Percentiles rank a stretch among this genome's conserved stretches.
These are phyloP conservation scores for Suhomyces faveliae DNA, from an alignment of 805 yeast genomes.

Conservation along the genomic window DNA sequence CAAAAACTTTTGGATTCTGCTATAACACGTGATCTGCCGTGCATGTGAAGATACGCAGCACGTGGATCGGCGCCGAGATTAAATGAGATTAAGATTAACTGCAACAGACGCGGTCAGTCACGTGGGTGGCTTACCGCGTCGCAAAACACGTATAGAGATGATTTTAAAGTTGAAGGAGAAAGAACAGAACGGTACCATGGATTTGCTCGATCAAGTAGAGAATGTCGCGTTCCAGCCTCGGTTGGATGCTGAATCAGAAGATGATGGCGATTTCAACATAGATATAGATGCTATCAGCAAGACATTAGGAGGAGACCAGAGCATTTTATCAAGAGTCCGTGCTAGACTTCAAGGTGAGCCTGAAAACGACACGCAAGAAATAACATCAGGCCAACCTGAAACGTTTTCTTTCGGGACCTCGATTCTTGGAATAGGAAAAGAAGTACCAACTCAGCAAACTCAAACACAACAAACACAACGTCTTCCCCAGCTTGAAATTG, in stretches of 20 bases:
- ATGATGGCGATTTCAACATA: constrained; percentile 2
- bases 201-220: constrained; percentile 12
- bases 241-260: constrained; percentile 5
- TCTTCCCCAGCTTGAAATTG: constrained; percentile 4
- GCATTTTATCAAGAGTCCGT: constrained; percentile 5
- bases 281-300: constrained; percentile 7
- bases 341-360: not conserved
- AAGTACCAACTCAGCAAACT: not conserved
- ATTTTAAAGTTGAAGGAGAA: too few species aligned
- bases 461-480: not conserved
- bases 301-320: constrained; percentile 3
- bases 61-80: not conserved
- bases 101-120: not conserved
- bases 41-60: constrained; percentile 2
- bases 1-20: not conserved
- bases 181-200: constrained; percentile 5
- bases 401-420: not conserved
- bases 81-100: too few species aligned
- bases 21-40: constrained; percentile 1
- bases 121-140: not conserved
- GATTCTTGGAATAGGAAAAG: not conserved
- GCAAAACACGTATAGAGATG: not conserved
- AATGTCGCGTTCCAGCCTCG: constrained; percentile 8
- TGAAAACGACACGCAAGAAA: not conserved
- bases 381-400: not conserved